These are phyloP conservation scores for Pleurozium schreberi DNA, from an alignment of 225 moss, liverwort and hornwort genomes.

Conservation along the genomic window DNA sequence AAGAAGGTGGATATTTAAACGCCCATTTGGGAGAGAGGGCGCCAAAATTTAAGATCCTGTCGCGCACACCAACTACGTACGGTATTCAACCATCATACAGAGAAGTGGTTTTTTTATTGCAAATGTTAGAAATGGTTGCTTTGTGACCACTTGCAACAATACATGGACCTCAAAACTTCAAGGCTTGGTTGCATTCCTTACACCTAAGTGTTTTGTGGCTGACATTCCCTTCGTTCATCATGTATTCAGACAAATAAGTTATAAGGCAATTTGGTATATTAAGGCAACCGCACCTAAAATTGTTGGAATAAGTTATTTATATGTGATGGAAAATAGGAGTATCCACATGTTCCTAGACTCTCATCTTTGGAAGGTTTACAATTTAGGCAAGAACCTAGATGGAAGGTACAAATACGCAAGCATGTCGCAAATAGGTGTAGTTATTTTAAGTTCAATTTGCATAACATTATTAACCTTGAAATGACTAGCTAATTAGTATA, in stretches of 20 bases:
- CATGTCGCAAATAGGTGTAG: fast-evolving
- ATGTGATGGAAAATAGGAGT: no score
- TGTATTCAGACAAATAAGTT: not conserved
- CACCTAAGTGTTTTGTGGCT: no score
- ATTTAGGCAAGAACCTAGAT: not conserved
- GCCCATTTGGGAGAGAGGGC: not conserved
- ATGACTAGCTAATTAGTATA: fast-evolving
- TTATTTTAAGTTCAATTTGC: fast-evolving
- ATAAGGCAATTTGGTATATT: not conserved
- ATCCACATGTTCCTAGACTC: fast-evolving
- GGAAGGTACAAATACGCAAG: not conserved
- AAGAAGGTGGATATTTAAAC: not conserved
- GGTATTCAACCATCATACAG: not conserved
- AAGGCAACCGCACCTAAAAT: not conserved
- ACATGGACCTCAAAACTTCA: not conserved
- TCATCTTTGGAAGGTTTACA: fast-evolving
- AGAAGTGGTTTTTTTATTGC: not conserved
- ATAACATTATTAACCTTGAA: fast-evolving
- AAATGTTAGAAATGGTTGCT: not conserved
- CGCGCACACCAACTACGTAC: not conserved
- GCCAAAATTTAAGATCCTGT: not conserved
- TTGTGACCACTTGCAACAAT: not conserved
- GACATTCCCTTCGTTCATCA: not conserved
- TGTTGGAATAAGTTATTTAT: not conserved
- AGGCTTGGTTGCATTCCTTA: not conserved